A percentile compares a stretch with the other conserved stretches of the same genome.
Evolutionary conservation across 768 basidiomycete species (phyloP).

Genomic region (Coprinopsis sp.): DNA sequence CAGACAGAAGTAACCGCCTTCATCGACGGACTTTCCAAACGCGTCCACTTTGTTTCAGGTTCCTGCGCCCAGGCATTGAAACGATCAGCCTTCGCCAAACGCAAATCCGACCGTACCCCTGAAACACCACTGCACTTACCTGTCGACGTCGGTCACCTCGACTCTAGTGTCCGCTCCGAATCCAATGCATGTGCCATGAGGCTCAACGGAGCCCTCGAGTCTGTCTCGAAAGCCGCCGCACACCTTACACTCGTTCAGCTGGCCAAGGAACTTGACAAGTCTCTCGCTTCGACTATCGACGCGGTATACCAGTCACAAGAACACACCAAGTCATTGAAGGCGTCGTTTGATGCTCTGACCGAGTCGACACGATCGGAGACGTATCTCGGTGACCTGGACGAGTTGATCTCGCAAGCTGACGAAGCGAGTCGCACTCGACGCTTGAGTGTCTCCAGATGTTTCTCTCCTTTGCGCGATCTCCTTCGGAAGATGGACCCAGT

Average conservation of each 20-base stretch:
- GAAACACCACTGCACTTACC: conserved; percentile 8
- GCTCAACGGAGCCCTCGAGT: conserved; percentile 50
- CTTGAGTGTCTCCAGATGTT: conserved; percentile 31
- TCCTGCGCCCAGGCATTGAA: conserved; percentile 15
- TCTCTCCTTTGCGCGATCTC: conserved; percentile 51
- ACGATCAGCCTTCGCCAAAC: neutral
- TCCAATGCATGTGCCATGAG: conserved; percentile 65
- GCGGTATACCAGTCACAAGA: conserved; percentile 7
- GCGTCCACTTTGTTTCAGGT: conserved; percentile 55
- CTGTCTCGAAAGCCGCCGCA: conserved; percentile 41
- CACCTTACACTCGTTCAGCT: conserved; percentile 49
- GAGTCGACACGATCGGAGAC: neutral
- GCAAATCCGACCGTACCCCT: conserved; percentile 8
- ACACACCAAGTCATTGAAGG: neutral
- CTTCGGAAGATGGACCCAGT: conserved; percentile 51
- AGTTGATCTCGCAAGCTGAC: conserved; percentile 26
- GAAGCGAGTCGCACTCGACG: conserved; percentile 22
- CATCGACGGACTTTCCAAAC: conserved; percentile 40
- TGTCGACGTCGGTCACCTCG: conserved; percentile 38
- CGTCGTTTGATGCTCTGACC: neutral
- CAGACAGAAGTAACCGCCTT: conserved; percentile 45
- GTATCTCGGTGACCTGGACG: conserved; percentile 28
- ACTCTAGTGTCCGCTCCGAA: conserved; percentile 64
- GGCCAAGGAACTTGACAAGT: conserved; percentile 48
- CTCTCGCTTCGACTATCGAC: conserved; percentile 31